A percentile compares a stretch with the other conserved stretches of the same genome.
phyloP scores from a whole-genome alignment of 768 basidiomycete species.

The Suillus bovinus region DNA sequence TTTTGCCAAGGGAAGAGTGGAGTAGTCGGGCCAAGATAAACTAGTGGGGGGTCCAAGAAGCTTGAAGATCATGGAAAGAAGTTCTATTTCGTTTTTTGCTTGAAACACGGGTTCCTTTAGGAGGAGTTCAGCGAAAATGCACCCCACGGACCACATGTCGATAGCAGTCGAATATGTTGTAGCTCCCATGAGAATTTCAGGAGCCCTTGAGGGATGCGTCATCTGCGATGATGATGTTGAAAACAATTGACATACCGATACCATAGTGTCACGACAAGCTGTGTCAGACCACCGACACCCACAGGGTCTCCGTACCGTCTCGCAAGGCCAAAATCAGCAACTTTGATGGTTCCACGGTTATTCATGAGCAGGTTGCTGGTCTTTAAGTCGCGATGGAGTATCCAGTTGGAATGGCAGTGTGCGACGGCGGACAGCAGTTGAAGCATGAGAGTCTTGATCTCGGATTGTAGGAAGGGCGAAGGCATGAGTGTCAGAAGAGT shows the following conservation, averaged over 20 bases:
- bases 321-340: conserved; percentile 97
- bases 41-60: conserved; percentile 92
- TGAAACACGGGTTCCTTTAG: conserved; percentile 97
- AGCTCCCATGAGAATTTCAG: conserved; percentile 92
- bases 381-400: conserved; percentile 95
- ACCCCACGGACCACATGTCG: conserved; percentile 99
- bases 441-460: conserved; percentile 95
- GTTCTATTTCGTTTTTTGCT: conserved; percentile 92
- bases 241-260: conserved; percentile 70
- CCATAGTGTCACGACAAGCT: conserved; percentile 98
- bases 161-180: conserved; percentile 93
- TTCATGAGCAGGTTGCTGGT: conserved; percentile 99
- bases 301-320: conserved; percentile 95
- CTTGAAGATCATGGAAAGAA: conserved; percentile 92
- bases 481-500: conserved; percentile 94
- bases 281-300: conserved; percentile 95
- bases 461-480: conserved; percentile 93
- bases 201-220: conserved; percentile 57
- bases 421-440: conserved; percentile 92
- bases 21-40: conserved; percentile 85
- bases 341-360: conserved; percentile 97
- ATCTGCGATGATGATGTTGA: conserved; percentile 17
- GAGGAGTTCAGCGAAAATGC: conserved; percentile 96
- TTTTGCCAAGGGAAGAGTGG: conserved; percentile 76
- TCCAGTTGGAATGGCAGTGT: conserved; percentile 96